phyloP scores from a whole-genome alignment of 352 stramenopile species.

The Globisporangium mamillatum region DNA sequence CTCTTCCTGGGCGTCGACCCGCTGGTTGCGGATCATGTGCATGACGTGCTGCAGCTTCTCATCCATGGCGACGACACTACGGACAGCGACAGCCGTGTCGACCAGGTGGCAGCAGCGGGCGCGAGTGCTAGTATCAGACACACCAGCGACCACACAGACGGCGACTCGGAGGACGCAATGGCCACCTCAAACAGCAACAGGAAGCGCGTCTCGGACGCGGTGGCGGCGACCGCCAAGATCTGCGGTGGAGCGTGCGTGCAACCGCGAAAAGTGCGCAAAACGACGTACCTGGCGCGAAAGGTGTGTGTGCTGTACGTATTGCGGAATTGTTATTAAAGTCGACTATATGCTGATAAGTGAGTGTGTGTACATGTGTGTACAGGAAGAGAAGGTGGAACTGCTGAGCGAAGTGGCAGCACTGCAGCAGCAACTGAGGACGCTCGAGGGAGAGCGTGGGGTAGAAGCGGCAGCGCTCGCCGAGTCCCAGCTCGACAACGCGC shows the following conservation, averaged over 20 bases:
- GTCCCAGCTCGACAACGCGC: neutral
- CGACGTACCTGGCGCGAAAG: constrained; percentile 18
- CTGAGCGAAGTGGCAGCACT: constrained; percentile 30
- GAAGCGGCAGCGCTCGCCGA: neutral
- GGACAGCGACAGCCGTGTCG: too few relatives aligned
- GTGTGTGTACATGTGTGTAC: neutral
- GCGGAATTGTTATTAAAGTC: neutral
- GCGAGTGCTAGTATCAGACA: too few relatives aligned
- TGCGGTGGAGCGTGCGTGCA: neutral
- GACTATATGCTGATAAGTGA: neutral
- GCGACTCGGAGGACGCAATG: too few relatives aligned
- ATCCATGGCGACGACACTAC: neutral
- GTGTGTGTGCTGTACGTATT: neutral
- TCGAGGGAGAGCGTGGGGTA: constrained; percentile 7
- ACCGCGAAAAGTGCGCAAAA: constrained; percentile 5
- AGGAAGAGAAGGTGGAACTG: constrained; percentile 45
- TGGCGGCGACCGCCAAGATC: neutral
- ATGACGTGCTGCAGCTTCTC: neutral
- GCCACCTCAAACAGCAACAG: too few relatives aligned
- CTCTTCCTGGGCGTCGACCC: neutral
- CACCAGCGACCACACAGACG: too few relatives aligned
- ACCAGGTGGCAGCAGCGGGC: too few relatives aligned
- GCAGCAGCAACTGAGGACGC: constrained; percentile 22
- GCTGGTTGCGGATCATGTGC: neutral
- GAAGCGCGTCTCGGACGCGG: too few relatives aligned